Conservation (phyloP, 176 grass and related monocot species). For the Paspalum notatum region DNA sequence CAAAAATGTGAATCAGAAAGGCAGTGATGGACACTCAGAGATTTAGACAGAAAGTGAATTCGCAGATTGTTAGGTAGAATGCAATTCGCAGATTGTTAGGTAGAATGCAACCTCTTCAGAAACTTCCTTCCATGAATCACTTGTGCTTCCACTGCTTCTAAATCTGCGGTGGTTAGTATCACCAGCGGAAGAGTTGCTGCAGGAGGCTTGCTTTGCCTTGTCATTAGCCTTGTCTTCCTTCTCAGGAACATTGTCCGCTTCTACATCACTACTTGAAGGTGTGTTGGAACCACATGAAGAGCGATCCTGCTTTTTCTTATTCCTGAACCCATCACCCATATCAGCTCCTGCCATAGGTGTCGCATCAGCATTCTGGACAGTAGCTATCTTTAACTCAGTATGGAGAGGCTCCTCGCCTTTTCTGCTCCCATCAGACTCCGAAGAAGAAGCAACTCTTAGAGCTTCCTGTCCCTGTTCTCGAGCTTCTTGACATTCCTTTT, state of each 20-base stretch:
- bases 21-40: conserved; percentile 44
- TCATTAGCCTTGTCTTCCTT: conserved; percentile 66
- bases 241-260: conserved; percentile 59
- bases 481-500: conserved; percentile 47
- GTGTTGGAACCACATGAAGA: conserved; percentile 98
- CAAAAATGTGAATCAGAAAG: conserved; percentile 70
- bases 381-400: conserved; percentile 49
- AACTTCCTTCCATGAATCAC: conserved; percentile 88
- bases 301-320: conserved; percentile 78
- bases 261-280: conserved; percentile 80
- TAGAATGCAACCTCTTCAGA: conserved; percentile 85
- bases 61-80: conserved; percentile 37
- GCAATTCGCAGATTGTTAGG: conserved; percentile 45
- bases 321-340: conserved; percentile 44
- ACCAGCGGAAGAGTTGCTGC: conserved; percentile 64
- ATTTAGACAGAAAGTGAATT: conserved; percentile 40
- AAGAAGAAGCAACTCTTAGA: conserved; percentile 35
- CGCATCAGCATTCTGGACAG: conserved; percentile 38
- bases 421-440: conserved; percentile 49
- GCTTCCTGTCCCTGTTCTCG: conserved; percentile 39
- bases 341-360: conserved; percentile 43
- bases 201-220: conserved; percentile 55
- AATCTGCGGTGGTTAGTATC: conserved; percentile 67
- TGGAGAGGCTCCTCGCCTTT: conserved; percentile 44
- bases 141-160: conserved; percentile 76